Base-by-base conservation (phyloP, 371 early-diverging fungal genomes). In the Entomophthora muscae region DNA sequence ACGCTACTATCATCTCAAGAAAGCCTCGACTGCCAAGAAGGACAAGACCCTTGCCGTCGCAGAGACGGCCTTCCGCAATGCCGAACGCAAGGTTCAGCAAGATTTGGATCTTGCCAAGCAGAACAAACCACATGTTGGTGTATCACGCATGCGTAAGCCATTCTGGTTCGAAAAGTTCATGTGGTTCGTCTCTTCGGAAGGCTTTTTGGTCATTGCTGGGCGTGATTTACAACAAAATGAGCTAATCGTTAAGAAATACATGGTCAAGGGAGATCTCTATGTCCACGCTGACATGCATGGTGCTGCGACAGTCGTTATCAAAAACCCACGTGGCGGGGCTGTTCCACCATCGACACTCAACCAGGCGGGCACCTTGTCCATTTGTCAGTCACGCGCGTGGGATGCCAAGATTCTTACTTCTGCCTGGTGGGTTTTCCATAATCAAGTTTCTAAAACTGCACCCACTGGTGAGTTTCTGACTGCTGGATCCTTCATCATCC, bases 161-260 rank as follows among this genome's bases (percentile, higher is more conserved):
- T 91, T 84, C 56, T 99, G 99, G 99, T 99, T 99, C 78, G 99
- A 99, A 73, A 98, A 97, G 78, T 99, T 98, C 68, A 67, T 89
- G 57, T 99, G 99, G 97, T 98, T 96, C 69, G 79, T 99, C 30
- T 85, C 91, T 2, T 88, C 93, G 0, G 98, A 99, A 67, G 90
- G 91, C 60, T 88, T 88, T 66, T 73, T 99, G 63, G 87, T 99
- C 21, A 81, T 99, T 69, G 96, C 92, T 31, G 99, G 99, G 52
- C 86, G 88, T 53, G 98, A 98, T 76, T 87, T 93, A 71, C 88
- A 86, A 65, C 98, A 99, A 73, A 99, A 98, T 74, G 99, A 99
- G 71, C 70, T 90, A 63, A 72, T 99, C n/a, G 93, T 99, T 21
- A 95, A 91, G 68, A 79, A 85, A 23, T 83, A 92, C 63, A 72